A percentile compares a stretch with the other conserved stretches of the same genome.
These are phyloP conservation scores for Megacollybia platyphylla DNA, from an alignment of 1,284 basidiomycete species.

Conservation along the genomic window DNA sequence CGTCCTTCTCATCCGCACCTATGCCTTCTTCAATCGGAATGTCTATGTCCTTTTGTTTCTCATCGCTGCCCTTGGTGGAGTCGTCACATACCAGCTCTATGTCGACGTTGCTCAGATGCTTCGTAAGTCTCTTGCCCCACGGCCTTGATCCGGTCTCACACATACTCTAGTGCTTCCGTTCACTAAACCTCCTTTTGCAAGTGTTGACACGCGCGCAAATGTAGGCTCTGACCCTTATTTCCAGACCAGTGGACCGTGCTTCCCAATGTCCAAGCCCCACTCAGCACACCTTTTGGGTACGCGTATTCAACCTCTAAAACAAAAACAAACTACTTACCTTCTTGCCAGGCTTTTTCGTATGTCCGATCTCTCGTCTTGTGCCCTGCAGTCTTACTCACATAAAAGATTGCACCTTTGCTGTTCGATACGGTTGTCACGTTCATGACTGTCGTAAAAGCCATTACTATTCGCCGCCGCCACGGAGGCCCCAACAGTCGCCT, in stretches of 20 bases:
- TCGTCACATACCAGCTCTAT: constrained; percentile 68
- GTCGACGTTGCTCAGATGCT: constrained; percentile 67
- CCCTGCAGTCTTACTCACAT: not conserved
- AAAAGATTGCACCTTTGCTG: constrained; percentile 60
- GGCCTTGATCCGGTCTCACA: constrained; percentile 5
- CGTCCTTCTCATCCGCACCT: constrained; percentile 68
- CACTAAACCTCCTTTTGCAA: constrained; percentile 44
- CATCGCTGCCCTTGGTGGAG: constrained; percentile 47
- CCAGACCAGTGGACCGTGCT: constrained; percentile 50
- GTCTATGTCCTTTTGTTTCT: constrained; percentile 48
- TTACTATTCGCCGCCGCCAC: constrained; percentile 55
- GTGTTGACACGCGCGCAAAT: constrained; percentile 10
- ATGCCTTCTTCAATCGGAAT: constrained; percentile 74
- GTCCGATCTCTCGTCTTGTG: constrained; percentile 12
- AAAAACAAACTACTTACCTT: not conserved
- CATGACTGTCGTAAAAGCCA: constrained; percentile 67
- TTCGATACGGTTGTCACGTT: constrained; percentile 68
- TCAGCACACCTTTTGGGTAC: constrained; percentile 66
- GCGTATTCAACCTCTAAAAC: constrained; percentile 7
- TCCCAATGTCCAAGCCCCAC: constrained; percentile 65
- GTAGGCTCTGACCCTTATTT: not conserved
- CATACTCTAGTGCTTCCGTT: constrained; percentile 49
- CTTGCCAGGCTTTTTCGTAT: constrained; percentile 53
- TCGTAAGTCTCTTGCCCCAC: constrained; percentile 25
- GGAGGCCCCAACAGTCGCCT: constrained; percentile 66